Percentiles rank a stretch among this genome's conserved stretches.
phyloP scores from a whole-genome alignment of 2,329 filamentous ascomycete species.

The Fusarium buxicola region DNA sequence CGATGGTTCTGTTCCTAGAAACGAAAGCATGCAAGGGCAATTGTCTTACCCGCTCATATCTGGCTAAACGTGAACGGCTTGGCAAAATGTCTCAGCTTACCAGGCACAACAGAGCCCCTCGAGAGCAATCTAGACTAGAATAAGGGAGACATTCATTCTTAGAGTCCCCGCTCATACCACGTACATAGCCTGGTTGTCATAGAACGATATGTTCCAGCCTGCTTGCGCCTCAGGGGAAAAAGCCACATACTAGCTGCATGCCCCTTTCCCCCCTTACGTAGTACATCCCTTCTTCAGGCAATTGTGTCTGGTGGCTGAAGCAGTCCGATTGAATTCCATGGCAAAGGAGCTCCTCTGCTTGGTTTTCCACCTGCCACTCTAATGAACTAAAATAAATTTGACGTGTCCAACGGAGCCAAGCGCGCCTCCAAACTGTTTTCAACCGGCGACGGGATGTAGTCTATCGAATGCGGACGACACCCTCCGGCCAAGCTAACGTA shows the following conservation, averaged over 20 bases:
- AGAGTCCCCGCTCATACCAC: neutral
- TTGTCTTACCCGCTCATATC: neutral
- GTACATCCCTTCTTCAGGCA: slow-evolving; percentile 12
- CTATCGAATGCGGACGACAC: neutral
- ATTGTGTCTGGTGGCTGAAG: neutral
- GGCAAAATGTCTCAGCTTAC: slow-evolving; percentile 24
- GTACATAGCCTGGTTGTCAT: slow-evolving; percentile 11
- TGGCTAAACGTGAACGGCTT: neutral
- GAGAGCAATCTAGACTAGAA: slow-evolving; percentile 8
- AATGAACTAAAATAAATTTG: neutral
- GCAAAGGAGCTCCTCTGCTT: neutral
- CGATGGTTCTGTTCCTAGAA: neutral
- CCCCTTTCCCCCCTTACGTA: no score
- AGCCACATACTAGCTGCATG: neutral
- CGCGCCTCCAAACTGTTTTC: neutral
- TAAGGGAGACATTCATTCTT: slow-evolving; percentile 11
- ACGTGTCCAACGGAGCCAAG: neutral
- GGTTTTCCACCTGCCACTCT: neutral
- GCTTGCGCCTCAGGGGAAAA: neutral
- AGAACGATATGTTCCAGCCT: neutral
- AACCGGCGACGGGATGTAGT: neutral
- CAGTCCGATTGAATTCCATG: slow-evolving; percentile 8
- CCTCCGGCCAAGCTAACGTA: neutral
- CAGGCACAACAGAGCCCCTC: slow-evolving; percentile 2
- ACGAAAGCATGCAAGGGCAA: slow-evolving; percentile 36